Evolutionary conservation across 2,329 filamentous ascomycete species (phyloP).

Genomic region (Colletotrichum coccodes): DNA sequence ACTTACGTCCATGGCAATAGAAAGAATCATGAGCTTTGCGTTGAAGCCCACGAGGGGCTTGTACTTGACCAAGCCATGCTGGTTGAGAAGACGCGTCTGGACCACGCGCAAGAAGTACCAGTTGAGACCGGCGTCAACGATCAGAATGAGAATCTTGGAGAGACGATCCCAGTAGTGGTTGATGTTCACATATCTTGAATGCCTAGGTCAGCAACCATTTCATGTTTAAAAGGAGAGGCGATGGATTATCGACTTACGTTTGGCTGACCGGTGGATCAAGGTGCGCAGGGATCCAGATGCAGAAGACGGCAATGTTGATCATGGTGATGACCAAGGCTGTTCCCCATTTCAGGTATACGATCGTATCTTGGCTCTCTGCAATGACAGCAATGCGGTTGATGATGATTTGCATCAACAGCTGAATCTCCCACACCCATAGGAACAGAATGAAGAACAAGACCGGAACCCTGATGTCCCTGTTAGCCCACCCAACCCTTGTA

Average conservation of each 20-base stretch:
- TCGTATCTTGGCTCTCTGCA: slow-evolving; percentile 49
- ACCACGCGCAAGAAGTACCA: slow-evolving; percentile 61
- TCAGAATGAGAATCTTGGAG: slow-evolving; percentile 61
- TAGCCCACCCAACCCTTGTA: background rate
- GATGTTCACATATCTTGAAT: slow-evolving; percentile 46
- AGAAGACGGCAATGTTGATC: slow-evolving; percentile 64
- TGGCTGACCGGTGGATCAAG: slow-evolving; percentile 48
- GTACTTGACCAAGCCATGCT: slow-evolving; percentile 60
- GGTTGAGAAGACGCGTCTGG: slow-evolving; percentile 55
- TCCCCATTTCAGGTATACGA: slow-evolving; percentile 56
- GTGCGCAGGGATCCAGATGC: slow-evolving; percentile 63
- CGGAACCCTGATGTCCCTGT: slow-evolving; percentile 37
- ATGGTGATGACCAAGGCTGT: slow-evolving; percentile 54
- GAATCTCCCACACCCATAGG: slow-evolving; percentile 57
- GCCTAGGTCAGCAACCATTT: background rate
- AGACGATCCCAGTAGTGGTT: slow-evolving; percentile 64
- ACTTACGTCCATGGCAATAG: slow-evolving; percentile 59
- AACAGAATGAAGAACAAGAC: slow-evolving; percentile 48
- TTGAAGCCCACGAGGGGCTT: slow-evolving; percentile 60
- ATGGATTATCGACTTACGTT: slow-evolving; percentile 37
- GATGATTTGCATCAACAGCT: slow-evolving; percentile 64
- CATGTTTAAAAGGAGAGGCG: accelerated
- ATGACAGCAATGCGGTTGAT: slow-evolving; percentile 64
- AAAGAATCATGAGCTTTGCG: slow-evolving; percentile 58
- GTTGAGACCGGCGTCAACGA: slow-evolving; percentile 62